These are phyloP conservation scores for Pseudopithomyces chartarum DNA, from an alignment of 2,329 filamentous ascomycete genomes.

Conservation along the genomic window DNA sequence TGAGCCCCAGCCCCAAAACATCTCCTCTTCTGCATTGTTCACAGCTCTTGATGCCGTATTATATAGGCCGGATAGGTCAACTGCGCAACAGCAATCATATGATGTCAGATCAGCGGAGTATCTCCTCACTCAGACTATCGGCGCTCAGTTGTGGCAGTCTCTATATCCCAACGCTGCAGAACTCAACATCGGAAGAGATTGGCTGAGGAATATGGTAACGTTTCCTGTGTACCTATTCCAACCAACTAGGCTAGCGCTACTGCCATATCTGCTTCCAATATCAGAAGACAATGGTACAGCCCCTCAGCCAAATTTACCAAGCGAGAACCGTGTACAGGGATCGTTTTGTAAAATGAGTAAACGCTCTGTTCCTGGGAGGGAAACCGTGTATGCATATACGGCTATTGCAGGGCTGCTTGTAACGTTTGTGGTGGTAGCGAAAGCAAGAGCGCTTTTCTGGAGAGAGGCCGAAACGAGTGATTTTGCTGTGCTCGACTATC, in stretches of 20 bases:
- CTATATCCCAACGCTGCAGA: neutral
- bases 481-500: conserved; percentile 18
- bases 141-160: conserved; percentile 13
- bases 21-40: conserved; percentile 15
- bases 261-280: neutral
- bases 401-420: conserved; percentile 14
- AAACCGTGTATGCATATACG: conserved; percentile 18
- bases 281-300: conserved; percentile 8
- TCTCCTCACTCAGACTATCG: conserved; percentile 16
- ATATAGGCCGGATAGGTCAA: conserved; percentile 12
- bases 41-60: conserved; percentile 13
- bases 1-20: conserved; percentile 4
- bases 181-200: conserved; percentile 12
- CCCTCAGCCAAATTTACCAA: conserved; percentile 12
- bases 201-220: conserved; percentile 17
- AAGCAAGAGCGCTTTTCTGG: conserved; percentile 10
- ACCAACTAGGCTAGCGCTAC: conserved; percentile 8
- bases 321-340: conserved; percentile 19
- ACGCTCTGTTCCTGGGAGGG: conserved; percentile 16
- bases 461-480: conserved; percentile 11
- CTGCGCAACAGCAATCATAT: conserved; percentile 7
- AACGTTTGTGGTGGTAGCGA: conserved; percentile 12
- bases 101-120: conserved; percentile 17
- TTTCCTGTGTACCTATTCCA: conserved; percentile 21
- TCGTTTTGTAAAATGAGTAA: conserved; percentile 13